Evolutionary conservation across 1,284 basidiomycete species (phyloP), one percentile per base, ranked within the genome.

Genomic region (Irpex lacteus): DNA sequence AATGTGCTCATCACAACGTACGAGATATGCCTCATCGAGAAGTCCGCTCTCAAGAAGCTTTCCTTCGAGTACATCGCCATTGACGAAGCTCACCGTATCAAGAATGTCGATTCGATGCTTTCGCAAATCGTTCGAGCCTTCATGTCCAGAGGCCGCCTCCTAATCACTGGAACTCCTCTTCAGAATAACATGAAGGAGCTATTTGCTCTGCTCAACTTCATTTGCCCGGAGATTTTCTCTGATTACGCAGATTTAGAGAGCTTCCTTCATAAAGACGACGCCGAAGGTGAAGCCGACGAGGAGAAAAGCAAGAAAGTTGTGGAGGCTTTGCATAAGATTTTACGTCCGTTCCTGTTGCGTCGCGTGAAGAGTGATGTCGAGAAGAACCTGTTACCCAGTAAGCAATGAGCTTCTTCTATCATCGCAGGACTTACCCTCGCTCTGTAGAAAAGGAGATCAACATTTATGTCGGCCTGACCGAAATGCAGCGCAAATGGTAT

Each of bases 401-500:
- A 15, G 49, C 26, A 50, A 47, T 19, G 0, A 44, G 4, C 6
- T 60, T 50, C 54, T 32, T 11, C 19, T 44, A 40, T 65, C 50
- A 36, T 26, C 26, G 26, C 26, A 26, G 26, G 40, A 54, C 62
- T 74, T 56, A 72, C 50, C n/a, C 5, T 5, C 5, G 26, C 60
- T 34, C 21, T 65, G 62, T 70, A 94, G 91, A 99, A 81, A 99
- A 99, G 82, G 98, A 99, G 75, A 96, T 99, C 77, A 99, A 99
- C 74, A 94, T 99, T 63, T 99, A 99, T 69, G 94, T 99, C 64
- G 97, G 97, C 62, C 85, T 99, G 69, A 94, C 96, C 1, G 96
- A 98, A 38, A 97, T 99, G 96, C 98, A 99, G 77, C 83, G 95
- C 55, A 98, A 96, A 75, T 99, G 97, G 98, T 98, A 98, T 77